Percentiles rank a stretch among this genome's conserved stretches.
Conservation (phyloP, 768 basidiomycete genomes). For the Hydnum rufescens region DNA sequence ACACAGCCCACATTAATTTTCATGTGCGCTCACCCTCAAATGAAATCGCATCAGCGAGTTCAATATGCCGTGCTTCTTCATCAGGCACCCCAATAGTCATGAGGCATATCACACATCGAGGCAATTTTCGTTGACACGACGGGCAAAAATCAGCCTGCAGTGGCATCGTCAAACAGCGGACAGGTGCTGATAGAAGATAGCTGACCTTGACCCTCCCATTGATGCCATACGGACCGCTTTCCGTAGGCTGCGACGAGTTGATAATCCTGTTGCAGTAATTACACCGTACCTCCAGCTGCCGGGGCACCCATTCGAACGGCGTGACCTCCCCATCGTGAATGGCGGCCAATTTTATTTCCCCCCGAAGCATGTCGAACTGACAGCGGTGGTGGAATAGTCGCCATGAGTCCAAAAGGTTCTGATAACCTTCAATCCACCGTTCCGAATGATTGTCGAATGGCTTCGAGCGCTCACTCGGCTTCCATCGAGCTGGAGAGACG, state of each 20-base stretch:
- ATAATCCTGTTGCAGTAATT: slow-evolving; percentile 62
- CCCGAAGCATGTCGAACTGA: slow-evolving; percentile 56
- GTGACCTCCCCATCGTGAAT: slow-evolving; percentile 29
- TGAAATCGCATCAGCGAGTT: slow-evolving; percentile 22
- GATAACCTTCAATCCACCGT: slow-evolving; percentile 49
- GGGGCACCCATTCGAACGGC: slow-evolving; percentile 44
- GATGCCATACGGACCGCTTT: too few species aligned
- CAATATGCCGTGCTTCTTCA: slow-evolving; percentile 40
- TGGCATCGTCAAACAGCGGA: neutral
- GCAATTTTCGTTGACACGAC: slow-evolving; percentile 28
- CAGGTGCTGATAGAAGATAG: too few species aligned
- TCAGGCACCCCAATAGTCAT: slow-evolving; percentile 53
- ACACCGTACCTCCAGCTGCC: slow-evolving; percentile 55
- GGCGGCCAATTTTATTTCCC: slow-evolving; percentile 42
- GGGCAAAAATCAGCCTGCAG: slow-evolving; percentile 13
- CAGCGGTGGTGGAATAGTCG: slow-evolving; percentile 50
- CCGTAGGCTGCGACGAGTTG: slow-evolving; percentile 14
- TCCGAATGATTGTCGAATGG: slow-evolving; percentile 20
- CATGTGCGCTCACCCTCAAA: neutral
- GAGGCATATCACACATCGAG: slow-evolving; percentile 63
- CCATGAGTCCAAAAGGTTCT: slow-evolving; percentile 42
- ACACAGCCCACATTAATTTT: neutral
- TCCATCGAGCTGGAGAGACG: slow-evolving; percentile 28
- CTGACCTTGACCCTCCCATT: too few species aligned
- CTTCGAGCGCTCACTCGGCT: neutral